Evolutionary conservation across 495 filamentous ascomycete genomes (phyloP), one percentile per base, ranked within the genome.

Genomic region (Penicillium angulare): DNA sequence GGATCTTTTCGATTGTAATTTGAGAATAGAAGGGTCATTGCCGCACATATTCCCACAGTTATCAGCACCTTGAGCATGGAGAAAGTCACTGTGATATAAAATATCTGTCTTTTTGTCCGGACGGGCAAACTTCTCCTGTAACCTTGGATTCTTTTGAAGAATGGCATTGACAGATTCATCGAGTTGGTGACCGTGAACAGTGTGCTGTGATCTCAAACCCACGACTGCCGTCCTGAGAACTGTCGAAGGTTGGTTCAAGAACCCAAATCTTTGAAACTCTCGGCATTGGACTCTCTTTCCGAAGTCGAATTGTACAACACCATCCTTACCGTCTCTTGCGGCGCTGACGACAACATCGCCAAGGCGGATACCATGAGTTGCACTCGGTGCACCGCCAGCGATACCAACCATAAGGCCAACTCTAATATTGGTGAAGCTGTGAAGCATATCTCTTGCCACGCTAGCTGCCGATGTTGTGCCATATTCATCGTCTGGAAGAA

Each of bases 291-390:
- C 9, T 8, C 55, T 55, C 40, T 76, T 78, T 4, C 74, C 76
- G 43, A 63, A 64, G 34, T 73, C 66, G 47, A 66, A 73, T 41
- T 71, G 67, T 3, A 73, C 40, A 0, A 65, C 66, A 0, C 66
- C 68, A n/a, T 27, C 63, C 54, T 10, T 34, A 55, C n/a, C n/a
- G 13, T 26, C 23, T 3, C 53, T 44, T 18, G 51, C 27, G 62
- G 65, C 34, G 42, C 69, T 69, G 21, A 72, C 63, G 3, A 72
- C 67, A 2, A 74, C 52, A 59, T 74, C 67, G 9, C 71, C 69
- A 2, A 74, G 57, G 13, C 66, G 60, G 22, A 72, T 64, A 53
- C 67, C 61, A 17, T 41, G 31, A 6, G 20, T 31, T 21, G 18
- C 50, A n/a, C 35, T 48, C 13, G 69, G 69, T 1, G 63, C 60